Base-by-base conservation (phyloP, 202 grass and related monocot species). In the Cymbopogon flexuosus region DNA sequence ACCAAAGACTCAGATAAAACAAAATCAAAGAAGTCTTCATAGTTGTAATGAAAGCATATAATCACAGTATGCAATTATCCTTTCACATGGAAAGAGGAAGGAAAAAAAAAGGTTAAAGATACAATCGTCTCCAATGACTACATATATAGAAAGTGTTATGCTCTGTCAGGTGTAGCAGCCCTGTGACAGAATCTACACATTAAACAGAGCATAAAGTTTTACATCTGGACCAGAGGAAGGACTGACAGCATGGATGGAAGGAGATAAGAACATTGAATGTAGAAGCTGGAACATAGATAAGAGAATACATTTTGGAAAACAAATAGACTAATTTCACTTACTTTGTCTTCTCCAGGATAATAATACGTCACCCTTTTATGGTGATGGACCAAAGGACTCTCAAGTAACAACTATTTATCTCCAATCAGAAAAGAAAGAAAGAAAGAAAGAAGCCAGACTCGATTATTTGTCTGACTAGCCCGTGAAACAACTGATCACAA, bases 91-190 rank as follows among this genome's bases (percentile, higher is more conserved):
- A 63, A 69, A 62, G 52, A 79, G 8, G 29, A 33, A 23, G 45
- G 27, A 41, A 29, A 14, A 42, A 42, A 41, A 34, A 30, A 58
- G 6, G 6, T 2, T 21, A 74, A 34, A 4, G 59, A 65, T 7
- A 43, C 62, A 69, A 62, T 47, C 24, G 15, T 59, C n/a, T 34
- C 4, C 51, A 58, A 58, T 66, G 77, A 37, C 34, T 60, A 45
- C 77, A 77, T 52, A 85, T 59, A 76, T 22, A 84, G 30, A 37
- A 81, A 81, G 46, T 80, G 34, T 69, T 58, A 31, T 80, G 24
- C 5, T 69, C 24, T 58, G 33, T 30, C 54, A 57, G 21, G 46
- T 42, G 14, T 12, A 40, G 62, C 21, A 54, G 33, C 34, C 47
- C 35, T 69, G 10, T 14, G 47, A 68, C 13, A 5, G 7, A 80